Conservation (phyloP, 1,284 basidiomycete species). For the Takashimella tepidaria region DNA sequence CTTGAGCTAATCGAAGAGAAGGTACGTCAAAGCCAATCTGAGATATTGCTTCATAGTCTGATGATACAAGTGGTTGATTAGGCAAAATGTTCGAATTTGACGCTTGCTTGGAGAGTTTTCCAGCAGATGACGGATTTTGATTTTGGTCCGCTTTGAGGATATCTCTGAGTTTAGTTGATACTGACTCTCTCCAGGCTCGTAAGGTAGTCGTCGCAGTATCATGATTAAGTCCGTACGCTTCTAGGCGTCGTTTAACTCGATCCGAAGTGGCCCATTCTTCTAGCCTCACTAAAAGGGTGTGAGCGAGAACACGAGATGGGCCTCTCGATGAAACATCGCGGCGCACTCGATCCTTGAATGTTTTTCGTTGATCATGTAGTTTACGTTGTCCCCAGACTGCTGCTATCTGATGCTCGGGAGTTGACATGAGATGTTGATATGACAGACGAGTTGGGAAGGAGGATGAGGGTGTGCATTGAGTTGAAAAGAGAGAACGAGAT, state of each 20-base stretch:
- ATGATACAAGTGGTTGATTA: neutral
- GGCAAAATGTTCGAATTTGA: neutral
- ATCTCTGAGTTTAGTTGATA: neutral
- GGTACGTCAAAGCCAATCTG: conserved; percentile 25
- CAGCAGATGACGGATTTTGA: too few relatives aligned
- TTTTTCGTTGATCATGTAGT: too few relatives aligned
- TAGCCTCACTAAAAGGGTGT: conserved; percentile 19
- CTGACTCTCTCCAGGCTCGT: neutral
- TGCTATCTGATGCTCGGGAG: too few relatives aligned
- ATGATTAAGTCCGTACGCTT: conserved; percentile 24
- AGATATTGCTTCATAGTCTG: conserved; percentile 5
- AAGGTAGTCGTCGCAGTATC: neutral
- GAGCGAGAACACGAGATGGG: too few relatives aligned
- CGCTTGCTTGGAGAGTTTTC: too few relatives aligned
- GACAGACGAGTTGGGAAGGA: too few relatives aligned
- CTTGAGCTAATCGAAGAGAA: conserved; percentile 23
- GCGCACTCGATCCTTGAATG: too few relatives aligned
- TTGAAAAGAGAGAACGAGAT: too few relatives aligned
- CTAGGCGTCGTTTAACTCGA: conserved; percentile 19
- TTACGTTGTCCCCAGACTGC: too few relatives aligned
- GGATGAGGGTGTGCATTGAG: too few relatives aligned
- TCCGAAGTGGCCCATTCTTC: conserved; percentile 25
- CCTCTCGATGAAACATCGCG: too few relatives aligned
- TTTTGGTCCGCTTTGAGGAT: neutral
- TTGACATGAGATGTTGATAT: too few relatives aligned